These are phyloP conservation scores for Arthrinium puccinioides DNA, from an alignment of 2,329 filamentous ascomycete genomes.

Conservation along the genomic window DNA sequence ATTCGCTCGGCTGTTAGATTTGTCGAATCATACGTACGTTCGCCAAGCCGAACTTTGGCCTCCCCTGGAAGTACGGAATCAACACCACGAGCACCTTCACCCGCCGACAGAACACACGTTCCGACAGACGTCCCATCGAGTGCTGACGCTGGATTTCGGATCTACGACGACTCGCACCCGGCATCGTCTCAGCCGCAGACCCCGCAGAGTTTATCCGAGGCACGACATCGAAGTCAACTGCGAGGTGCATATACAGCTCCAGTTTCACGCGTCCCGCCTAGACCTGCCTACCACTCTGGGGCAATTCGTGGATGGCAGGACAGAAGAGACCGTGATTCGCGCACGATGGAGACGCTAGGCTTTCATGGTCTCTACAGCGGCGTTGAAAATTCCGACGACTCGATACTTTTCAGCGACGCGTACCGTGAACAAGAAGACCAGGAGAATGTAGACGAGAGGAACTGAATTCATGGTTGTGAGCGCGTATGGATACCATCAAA, in stretches of 20 bases:
- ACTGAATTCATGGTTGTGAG: too few relatives aligned
- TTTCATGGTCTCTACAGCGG: constrained; percentile 40
- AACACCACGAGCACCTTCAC: neutral
- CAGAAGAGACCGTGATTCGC: constrained; percentile 26
- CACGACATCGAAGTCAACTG: constrained; percentile 36
- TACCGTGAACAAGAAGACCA: too few relatives aligned
- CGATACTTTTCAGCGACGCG: neutral
- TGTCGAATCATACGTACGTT: constrained; percentile 16
- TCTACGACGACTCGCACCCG: constrained; percentile 41
- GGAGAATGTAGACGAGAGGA: too few relatives aligned
- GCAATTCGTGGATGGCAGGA: constrained; percentile 7
- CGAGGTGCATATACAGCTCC: constrained; percentile 37
- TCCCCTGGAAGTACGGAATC: too few relatives aligned
- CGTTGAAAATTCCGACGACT: constrained; percentile 38
- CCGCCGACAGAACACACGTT: constrained; percentile 2
- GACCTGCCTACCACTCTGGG: constrained; percentile 6
- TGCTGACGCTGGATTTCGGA: constrained; percentile 20
- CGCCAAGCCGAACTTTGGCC: constrained; percentile 10
- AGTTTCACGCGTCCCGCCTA: constrained; percentile 9
- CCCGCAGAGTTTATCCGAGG: constrained; percentile 40
- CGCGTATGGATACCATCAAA: too few relatives aligned
- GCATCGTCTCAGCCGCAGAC: constrained; percentile 41
- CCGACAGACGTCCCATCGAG: constrained; percentile 6
- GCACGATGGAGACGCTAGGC: constrained; percentile 32
- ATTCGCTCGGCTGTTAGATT: constrained; percentile 17